Base-by-base conservation (phyloP, 129 eudicot species). In the Helianthus annuus region DNA sequence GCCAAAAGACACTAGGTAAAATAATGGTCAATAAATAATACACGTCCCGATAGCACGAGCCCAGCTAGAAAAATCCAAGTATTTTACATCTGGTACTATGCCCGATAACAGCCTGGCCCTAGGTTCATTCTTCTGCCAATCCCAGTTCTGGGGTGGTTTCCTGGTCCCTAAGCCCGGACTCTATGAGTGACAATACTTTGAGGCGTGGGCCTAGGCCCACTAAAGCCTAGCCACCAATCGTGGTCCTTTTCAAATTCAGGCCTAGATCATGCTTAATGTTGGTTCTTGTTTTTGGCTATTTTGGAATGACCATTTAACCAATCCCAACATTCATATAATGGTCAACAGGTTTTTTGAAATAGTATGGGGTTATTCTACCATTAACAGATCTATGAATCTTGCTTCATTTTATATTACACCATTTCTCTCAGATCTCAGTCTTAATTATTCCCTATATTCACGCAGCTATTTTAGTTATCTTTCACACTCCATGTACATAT, bases 91-190 rank as follows among this genome's bases (percentile, higher is more conserved):
- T 51, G 16, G 16, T 14, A 4, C 17, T 51, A 51, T 7, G 55
- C 19, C n/a, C 15, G 42, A 38, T 38, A 38, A 38, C 6, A 38
- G 42, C 42, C 42, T 38, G 42, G 42, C 0, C 42, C 42, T 38
- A 38, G 42, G 6, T 38, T 38, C 42, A 38, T 38, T 38, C 42
- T 38, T 38, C 42, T 5, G 42, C 42, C 5, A 38, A 48, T 48
- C 6, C 55, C 19, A 51, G 17, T 51, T 51, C 55, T 13, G 19
- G 12, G 17, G 6, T 14, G 53, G 53, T 48, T 48, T 48, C 13
- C n/a, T 48, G n/a, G 53, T 48, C 53, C 53, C 53, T 46, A 10
- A 46, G 52, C 52, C 55, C 55, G 55, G 55, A n/a, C 55, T 19
- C 17, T 51, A 51, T 51, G 55, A 3, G 6, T 51, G 16, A 17